phyloP scores from a whole-genome alignment of 75 land plant genomes.

The Pinus taeda region DNA sequence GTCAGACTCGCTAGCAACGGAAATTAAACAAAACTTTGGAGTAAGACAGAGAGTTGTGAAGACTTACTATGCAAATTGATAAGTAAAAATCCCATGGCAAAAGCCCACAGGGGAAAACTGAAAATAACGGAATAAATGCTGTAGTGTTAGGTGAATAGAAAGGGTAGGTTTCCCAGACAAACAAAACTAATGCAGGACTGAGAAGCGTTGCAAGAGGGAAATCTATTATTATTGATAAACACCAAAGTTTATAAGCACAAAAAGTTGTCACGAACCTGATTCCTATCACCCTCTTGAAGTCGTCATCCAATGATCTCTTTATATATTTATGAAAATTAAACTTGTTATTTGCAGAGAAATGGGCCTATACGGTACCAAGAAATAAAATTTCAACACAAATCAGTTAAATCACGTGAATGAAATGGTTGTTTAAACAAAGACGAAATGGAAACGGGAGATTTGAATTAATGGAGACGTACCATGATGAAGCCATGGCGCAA shows the following conservation, averaged over 20 bases:
- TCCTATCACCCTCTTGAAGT: no score
- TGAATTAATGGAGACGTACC: conserved; percentile 7
- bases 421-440: background rate
- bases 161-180: background rate
- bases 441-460: background rate
- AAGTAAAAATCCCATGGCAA: conserved; percentile 46
- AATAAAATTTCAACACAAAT: background rate
- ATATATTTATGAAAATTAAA: conserved; percentile 43
- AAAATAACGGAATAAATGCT: background rate
- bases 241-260: no score
- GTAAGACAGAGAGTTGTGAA: background rate
- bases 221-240: no score
- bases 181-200: background rate
- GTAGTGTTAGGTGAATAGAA: background rate
- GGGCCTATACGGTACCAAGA: conserved; percentile 38
- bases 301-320: no score
- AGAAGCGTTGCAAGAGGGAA: no score
- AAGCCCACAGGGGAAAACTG: conserved; percentile 63
- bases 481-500: conserved; percentile 57
- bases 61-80: conserved; percentile 50
- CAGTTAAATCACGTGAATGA: background rate
- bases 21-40: no score
- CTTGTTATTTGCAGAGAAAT: conserved; percentile 49
- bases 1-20: no score
- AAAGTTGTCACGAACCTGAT: no score